phyloP scores from a whole-genome alignment of 108 stramenopile species.

The Skeletonema marinoi region DNA sequence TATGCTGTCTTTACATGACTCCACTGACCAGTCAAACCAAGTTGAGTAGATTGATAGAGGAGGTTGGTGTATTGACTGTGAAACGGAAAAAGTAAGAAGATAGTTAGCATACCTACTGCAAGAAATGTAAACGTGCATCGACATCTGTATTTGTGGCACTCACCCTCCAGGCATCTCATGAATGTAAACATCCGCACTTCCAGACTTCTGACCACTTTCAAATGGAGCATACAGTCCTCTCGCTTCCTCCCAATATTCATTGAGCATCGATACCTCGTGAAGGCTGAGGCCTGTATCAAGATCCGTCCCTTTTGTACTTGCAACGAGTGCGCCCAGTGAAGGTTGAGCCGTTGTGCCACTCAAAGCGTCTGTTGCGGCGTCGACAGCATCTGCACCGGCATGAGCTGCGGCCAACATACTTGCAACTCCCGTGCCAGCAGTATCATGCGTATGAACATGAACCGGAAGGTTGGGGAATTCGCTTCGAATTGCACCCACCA shows the following conservation, averaged over 20 bases:
- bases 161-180: slow-evolving; percentile 95
- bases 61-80: slow-evolving; percentile 96
- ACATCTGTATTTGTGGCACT: neutral
- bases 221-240: slow-evolving; percentile 95
- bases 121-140: neutral
- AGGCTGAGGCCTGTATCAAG: slow-evolving; percentile 86
- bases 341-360: slow-evolving; percentile 96
- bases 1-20: slow-evolving; percentile 89
- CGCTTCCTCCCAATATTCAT: slow-evolving; percentile 95
- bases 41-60: slow-evolving; percentile 90
- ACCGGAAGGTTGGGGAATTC: slow-evolving; percentile 92
- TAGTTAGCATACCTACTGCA: neutral
- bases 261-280: slow-evolving; percentile 62
- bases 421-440: slow-evolving; percentile 96
- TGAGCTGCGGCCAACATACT: slow-evolving; percentile 91
- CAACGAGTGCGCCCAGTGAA: slow-evolving; percentile 92
- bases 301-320: slow-evolving; percentile 75
- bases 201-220: slow-evolving; percentile 95
- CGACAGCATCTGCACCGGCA: slow-evolving; percentile 97
- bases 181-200: slow-evolving; percentile 91
- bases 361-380: slow-evolving; percentile 93
- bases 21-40: slow-evolving; percentile 94
- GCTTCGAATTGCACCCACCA: slow-evolving; percentile 80
- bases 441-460: slow-evolving; percentile 95
- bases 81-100: neutral